Percentiles rank a stretch among this genome's conserved stretches.
Evolutionary conservation across 2,329 filamentous ascomycete species (phyloP).

Genomic region (Monosporascus sp.): DNA sequence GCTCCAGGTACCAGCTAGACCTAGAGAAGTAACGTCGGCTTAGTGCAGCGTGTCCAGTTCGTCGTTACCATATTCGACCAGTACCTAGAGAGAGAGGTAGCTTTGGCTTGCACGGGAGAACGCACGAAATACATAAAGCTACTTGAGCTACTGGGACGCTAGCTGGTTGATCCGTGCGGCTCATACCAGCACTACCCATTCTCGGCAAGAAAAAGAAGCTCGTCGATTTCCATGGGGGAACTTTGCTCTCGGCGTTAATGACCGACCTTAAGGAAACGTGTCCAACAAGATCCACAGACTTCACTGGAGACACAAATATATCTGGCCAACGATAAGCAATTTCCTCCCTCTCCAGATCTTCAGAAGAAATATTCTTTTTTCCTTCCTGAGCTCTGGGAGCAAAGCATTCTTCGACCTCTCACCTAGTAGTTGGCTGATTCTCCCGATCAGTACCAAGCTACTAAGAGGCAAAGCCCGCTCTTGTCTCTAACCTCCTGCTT

Average conservation of each 20-base stretch:
- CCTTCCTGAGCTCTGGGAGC: conserved; percentile 34
- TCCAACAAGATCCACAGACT: neutral
- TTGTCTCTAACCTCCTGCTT: neutral
- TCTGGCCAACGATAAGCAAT: neutral
- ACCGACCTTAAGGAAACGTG: neutral
- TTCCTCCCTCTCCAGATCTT: neutral
- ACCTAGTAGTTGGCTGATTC: neutral
- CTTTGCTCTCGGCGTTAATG: neutral
- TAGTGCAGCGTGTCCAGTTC: neutral
- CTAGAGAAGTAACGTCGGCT: neutral
- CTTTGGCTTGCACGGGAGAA: too few species aligned
- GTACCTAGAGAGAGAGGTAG: too few species aligned
- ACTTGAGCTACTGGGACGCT: too few species aligned
- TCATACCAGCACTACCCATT: neutral
- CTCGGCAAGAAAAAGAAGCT: neutral
- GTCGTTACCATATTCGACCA: neutral
- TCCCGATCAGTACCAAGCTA: too few species aligned
- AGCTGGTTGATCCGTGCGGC: neutral
- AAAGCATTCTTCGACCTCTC: conserved; percentile 22
- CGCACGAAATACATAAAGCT: too few species aligned
- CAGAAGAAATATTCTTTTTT: conserved; percentile 10
- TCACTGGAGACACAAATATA: conserved; percentile 1
- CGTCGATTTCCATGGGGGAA: neutral
- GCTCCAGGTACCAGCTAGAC: neutral
- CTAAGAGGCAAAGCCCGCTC: neutral